Evolutionary conservation across 2,329 filamentous ascomycete species (phyloP).

Genomic region (Trichocomaceae sp.): DNA sequence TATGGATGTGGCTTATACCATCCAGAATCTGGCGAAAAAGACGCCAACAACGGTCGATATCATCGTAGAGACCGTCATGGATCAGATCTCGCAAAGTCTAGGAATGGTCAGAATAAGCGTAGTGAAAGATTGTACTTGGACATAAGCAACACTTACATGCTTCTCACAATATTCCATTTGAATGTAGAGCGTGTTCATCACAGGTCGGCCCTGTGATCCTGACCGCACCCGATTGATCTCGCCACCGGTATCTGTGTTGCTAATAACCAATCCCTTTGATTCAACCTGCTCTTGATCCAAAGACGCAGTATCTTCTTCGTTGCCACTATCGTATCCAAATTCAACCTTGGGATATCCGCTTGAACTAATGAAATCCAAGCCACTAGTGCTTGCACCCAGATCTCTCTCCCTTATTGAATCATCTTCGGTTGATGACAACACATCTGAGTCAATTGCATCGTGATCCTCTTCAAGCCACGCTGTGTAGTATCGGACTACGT

Average conservation of each 20-base stretch:
- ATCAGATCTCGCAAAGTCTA: constrained; percentile 85
- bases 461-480: constrained; percentile 79
- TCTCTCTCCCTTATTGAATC: constrained; percentile 37
- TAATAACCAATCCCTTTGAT: constrained; percentile 20
- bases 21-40: constrained; percentile 87
- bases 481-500: constrained; percentile 83
- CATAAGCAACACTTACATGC: constrained; percentile 48
- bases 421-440: constrained; percentile 47
- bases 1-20: constrained; percentile 82
- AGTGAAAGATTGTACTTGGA: neutral
- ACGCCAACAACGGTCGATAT: constrained; percentile 76
- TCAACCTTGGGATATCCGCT: constrained; percentile 69
- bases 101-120: constrained; percentile 11
- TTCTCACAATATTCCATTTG: constrained; percentile 99
- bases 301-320: constrained; percentile 34
- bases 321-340: constrained; percentile 56
- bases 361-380: constrained; percentile 89
- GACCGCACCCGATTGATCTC: constrained; percentile 40
- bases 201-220: constrained; percentile 46
- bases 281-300: constrained; percentile 28
- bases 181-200: constrained; percentile 79
- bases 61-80: constrained; percentile 63
- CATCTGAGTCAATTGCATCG: constrained; percentile 35
- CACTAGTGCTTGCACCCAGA: constrained; percentile 67
- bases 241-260: constrained; percentile 23